Evolutionary conservation across 441 rosid genomes (phyloP), one percentile per base, ranked within the genome.

Genomic region (Brassica hybrid): DNA sequence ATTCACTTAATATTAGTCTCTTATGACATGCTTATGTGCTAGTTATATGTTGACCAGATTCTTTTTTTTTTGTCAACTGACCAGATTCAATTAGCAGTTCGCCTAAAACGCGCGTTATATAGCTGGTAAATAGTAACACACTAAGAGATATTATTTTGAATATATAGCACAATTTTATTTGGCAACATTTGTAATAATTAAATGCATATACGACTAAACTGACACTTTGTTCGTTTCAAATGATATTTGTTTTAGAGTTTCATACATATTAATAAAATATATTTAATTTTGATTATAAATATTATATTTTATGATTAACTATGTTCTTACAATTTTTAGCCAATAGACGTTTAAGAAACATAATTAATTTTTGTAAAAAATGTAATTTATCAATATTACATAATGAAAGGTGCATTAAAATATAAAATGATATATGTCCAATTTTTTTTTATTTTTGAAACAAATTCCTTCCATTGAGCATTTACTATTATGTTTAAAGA

Each of bases 381-480:
- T 30, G 6, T 30, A 30, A 30, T 30, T 30, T 30, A 30, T 30
- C 34, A 30, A 30, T 30, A 30, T 30, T 30, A 30, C 48, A 13
- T 41, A 41, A 13, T 9, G 48, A n/a, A 41, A 3, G 34, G 7
- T 30, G 34, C 34, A 30, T 30, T 30, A 30, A 30, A 30, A 30
- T 30, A 30, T 41, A 41, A 41, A 41, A 11, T 38, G n/a, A 38
- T 32, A 21, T 61, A 61, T 9, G 19, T 30, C n/a, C n/a, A n/a
- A 43, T 67, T 38, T 74, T 17, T 74, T 75, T 79, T 79, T 78
- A 61, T 74, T 16, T 56, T 79, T 21, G 65, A n/a, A n/a, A n/a
- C n/a, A 32, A 54, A 52, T 62, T 73, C 54, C 66, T 68, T 50
- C 78, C 74, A 79, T 74, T 73, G 16, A 62, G 74, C 81, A 67